Evolutionary conservation across 306 rosid species (phyloP).

Genomic region (Luffa aegyptiaca): DNA sequence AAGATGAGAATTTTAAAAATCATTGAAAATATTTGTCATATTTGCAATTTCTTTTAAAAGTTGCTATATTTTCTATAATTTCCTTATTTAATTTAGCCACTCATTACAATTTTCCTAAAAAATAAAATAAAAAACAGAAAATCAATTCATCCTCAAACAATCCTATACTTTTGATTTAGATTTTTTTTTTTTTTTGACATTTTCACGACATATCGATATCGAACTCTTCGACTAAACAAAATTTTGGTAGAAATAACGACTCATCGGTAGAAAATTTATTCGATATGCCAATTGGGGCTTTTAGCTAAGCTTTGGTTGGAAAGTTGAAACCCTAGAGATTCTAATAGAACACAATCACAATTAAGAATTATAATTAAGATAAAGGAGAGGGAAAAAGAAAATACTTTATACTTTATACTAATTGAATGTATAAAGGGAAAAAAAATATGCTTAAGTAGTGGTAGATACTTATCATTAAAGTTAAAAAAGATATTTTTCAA

Average conservation of each 20-base stretch:
- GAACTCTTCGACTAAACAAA: neutral
- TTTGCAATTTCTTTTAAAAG: too few species aligned
- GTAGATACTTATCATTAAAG: constrained; percentile 7
- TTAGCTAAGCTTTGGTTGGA: neutral
- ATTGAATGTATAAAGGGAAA: neutral
- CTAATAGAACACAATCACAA: neutral
- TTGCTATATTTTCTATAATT: too few species aligned
- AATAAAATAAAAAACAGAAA: too few species aligned
- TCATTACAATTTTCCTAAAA: too few species aligned
- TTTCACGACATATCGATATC: neutral
- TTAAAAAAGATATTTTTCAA: constrained; percentile 4
- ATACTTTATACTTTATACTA: neutral
- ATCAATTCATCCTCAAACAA: too few species aligned
- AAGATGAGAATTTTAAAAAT: too few species aligned
- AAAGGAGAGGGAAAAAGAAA: neutral
- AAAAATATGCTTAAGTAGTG: constrained; percentile 3
- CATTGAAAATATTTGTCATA: too few species aligned
- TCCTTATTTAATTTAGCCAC: too few species aligned
- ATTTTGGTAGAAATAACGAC: neutral
- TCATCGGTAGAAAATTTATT: neutral
- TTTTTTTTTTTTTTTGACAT: neutral
- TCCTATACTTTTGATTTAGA: too few species aligned
- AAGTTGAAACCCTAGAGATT: neutral
- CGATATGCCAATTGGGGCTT: neutral
- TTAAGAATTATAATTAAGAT: neutral